Base-by-base conservation (phyloP, 768 basidiomycete genomes). In the Chalciporus pseudorubinellus region DNA sequence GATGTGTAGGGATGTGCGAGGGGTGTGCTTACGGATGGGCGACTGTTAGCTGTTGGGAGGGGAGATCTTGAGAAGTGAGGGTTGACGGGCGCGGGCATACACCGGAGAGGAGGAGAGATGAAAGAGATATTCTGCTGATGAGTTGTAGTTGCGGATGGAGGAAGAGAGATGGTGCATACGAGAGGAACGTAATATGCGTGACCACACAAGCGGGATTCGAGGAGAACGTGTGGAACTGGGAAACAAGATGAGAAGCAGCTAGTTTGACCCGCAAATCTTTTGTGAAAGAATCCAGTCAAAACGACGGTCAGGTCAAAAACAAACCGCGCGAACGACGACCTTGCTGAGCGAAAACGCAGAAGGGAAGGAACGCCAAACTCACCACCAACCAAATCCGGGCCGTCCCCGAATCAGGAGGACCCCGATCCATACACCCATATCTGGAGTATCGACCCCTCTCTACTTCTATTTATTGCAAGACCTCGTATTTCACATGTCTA, bases 11-110 rank as follows among this genome's bases (percentile, higher is more conserved):
- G 58, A 52, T 63, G 53, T 50, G 41, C 49, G 13, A 41, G 18
- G 43, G 62, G 52, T 24, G 72, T 74, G 61, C 71, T 70, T 31
- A 74, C 59, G 21, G 75, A 66, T 11, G 73, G 70, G 40, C 69
- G 70, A 5, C 3, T 16, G 34, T 14, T 31, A 31, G 31, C 12
- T 11, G 34, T 36, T 36, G n/a, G n/a, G n/a, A 36, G n/a, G 33
- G n/a, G 34, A 36, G 34, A 36, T 36, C 34, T 16, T 16, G 34
- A 36, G 34, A 36, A 31, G 29, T 11, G 10, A 11, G n/a, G 29
- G 1, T 31, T 31, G 14, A 36, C 16, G 4, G 34, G 34, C n/a
- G 34, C 16, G 34, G 14, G 9, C 34, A 36, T 36, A 36, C 34
- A 36, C 34, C 34, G 34, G 34, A n/a, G 34, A 36, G 34, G 34